A percentile compares a stretch with the other conserved stretches of the same genome.
phyloP scores from a whole-genome alignment of 306 rosid species.

The Senna tora region DNA sequence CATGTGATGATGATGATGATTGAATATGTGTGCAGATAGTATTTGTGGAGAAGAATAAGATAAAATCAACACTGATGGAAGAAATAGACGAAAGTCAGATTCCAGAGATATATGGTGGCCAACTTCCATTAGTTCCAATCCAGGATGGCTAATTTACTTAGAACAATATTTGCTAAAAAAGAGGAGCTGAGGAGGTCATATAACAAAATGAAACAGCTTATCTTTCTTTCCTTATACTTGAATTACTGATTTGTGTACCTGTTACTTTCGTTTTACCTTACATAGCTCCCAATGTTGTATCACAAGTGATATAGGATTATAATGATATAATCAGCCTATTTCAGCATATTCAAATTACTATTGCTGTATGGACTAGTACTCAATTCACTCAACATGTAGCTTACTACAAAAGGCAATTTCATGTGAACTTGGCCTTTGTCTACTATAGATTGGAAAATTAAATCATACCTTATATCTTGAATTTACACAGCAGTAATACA shows the following conservation, averaged over 20 bases:
- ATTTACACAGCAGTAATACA: not conserved
- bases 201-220: not conserved
- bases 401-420: not conserved
- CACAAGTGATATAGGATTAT: not conserved
- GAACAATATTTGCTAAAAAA: not conserved
- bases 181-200: not conserved
- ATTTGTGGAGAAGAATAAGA: constrained; percentile 64
- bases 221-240: not conserved
- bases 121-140: constrained; percentile 66
- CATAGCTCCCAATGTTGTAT: not conserved
- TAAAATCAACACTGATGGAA: constrained; percentile 58
- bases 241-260: constrained; percentile 4
- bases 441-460: not conserved
- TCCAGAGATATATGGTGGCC: constrained; percentile 71
- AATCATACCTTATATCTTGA: not conserved
- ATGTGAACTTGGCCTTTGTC: not conserved
- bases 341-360: not conserved
- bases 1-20: constrained; percentile 7
- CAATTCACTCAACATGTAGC: not conserved
- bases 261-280: constrained; percentile 32
- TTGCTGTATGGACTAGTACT: not conserved
- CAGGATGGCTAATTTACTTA: constrained; percentile 52
- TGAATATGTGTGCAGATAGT: constrained; percentile 55
- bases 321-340: constrained; percentile 3
- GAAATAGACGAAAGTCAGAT: constrained; percentile 84